Conservation (phyloP, 164 flowering plant species). For the Santalum album region DNA sequence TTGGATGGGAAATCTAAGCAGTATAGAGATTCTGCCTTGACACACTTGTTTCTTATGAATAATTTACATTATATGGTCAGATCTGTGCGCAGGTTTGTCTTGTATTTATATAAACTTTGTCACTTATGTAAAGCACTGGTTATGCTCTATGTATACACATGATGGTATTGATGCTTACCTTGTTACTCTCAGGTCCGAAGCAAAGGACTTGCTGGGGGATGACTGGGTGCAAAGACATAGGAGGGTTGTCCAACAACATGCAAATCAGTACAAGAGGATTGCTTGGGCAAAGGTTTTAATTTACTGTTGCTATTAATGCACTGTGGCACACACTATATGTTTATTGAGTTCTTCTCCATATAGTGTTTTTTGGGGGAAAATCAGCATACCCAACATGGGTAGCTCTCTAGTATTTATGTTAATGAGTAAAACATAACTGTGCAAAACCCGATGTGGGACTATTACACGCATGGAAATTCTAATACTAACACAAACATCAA, state of each 20-base stretch:
- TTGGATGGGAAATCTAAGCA: constrained; percentile 27
- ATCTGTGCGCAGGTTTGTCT: constrained; percentile 6
- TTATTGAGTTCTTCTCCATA: too few species aligned
- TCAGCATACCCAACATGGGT: too few species aligned
- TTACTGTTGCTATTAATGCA: not conserved
- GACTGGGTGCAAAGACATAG: constrained; percentile 8
- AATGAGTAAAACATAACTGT: too few species aligned
- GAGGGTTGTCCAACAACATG: constrained; percentile 6
- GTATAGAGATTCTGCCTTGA: constrained; percentile 27
- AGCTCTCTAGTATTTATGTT: too few species aligned
- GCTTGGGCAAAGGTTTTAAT: constrained; percentile 5
- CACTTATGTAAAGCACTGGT: not conserved
- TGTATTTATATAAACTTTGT: not conserved
- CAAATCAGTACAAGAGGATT: constrained; percentile 6
- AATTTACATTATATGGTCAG: constrained; percentile 24
- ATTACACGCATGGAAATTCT: too few species aligned
- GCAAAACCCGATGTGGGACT: too few species aligned
- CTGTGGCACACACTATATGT: not conserved
- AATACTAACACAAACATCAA: too few species aligned
- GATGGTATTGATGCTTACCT: not conserved
- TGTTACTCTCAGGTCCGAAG: not conserved
- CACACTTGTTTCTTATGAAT: constrained; percentile 30
- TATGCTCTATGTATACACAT: not conserved
- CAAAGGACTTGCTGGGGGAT: constrained; percentile 5
- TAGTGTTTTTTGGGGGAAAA: too few species aligned